Base-by-base conservation (phyloP, 2,329 filamentous ascomycete species). In the Colletotrichum spaethianum region DNA sequence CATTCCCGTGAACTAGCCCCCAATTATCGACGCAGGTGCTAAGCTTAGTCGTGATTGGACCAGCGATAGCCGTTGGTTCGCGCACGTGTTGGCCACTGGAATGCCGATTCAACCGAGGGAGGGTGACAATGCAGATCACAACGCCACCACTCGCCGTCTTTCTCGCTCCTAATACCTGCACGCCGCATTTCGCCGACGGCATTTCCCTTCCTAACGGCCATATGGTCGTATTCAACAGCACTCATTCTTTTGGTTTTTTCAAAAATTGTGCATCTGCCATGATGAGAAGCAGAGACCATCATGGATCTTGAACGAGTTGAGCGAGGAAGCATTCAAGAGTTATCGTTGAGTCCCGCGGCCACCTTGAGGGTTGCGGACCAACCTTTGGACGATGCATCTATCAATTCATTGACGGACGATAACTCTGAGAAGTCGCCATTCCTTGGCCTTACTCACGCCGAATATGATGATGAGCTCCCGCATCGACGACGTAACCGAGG, bases 371-470 rank as follows among this genome's bases (percentile, higher is more conserved):
- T 50, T 31, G 18, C 26, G 20, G 33, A 26, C 42, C 50, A 38
- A 0, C 63, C 16, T 11, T 31, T 3, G 36, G 40, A 63, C 5
- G 23, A 31, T 7, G 55, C 50, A 20, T 44, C 36, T n/a, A 57
- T 36, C 11, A 20, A 31, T 12, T 52, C 48, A 14, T 9, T 52
- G 20, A 36, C 33, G 3, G 56, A 50, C 11, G 63, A 68, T 20
- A 48, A 56, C n/a, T 60, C 26, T 20, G 68, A 71, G 28, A 71
- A 71, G 36, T 67, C 68, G 5, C 68, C 68, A 26, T 68, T 71
- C n/a, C 57, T 71, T 14, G 31, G 55, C 14, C 42, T 62, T 18
- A 31, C 23, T 20, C 48, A 31, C 26, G 48, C 28, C 16, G 3
- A 4, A 2, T 20, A 63, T 33, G 50, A 63, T 18, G 63, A 50